Percentiles rank a stretch among this genome's conserved stretches.
phyloP scores from a whole-genome alignment of 345 rosid genomes.

The Limnanthes douglasii region DNA sequence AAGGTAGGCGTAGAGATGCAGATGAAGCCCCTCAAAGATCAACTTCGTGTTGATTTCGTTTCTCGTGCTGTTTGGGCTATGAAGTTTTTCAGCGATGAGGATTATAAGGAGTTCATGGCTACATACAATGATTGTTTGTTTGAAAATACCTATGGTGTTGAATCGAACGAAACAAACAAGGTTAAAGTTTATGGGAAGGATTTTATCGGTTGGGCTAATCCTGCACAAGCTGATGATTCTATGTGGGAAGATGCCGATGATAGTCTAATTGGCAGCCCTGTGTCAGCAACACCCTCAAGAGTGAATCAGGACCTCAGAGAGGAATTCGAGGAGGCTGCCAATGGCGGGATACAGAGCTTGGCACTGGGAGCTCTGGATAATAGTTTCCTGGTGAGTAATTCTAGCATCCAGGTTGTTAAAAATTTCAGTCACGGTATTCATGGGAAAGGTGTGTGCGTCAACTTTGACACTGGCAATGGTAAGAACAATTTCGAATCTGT shows the following conservation, averaged over 20 bases:
- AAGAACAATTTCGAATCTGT: constrained; percentile 17
- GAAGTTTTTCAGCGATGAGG: constrained; percentile 52
- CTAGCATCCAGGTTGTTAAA: constrained; percentile 90
- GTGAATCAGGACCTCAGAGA: constrained; percentile 60
- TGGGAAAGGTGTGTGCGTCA: constrained; percentile 86
- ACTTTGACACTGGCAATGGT: constrained; percentile 35
- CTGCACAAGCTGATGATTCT: constrained; percentile 91
- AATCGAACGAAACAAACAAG: constrained; percentile 63
- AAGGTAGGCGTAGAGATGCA: constrained; percentile 55
- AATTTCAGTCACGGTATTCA: constrained; percentile 87
- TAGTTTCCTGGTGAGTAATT: constrained; percentile 85
- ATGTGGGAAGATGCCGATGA: constrained; percentile 99
- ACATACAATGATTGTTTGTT: constrained; percentile 63
- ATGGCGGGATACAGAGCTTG: constrained; percentile 89
- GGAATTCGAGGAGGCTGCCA: constrained; percentile 85
- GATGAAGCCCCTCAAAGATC: constrained; percentile 54
- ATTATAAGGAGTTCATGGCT: constrained; percentile 26
- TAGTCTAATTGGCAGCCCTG: constrained; percentile 42
- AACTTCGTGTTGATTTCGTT: constrained; percentile 87
- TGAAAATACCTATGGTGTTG: constrained; percentile 80
- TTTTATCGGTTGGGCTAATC: constrained; percentile 80
- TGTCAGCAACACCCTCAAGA: constrained; percentile 37
- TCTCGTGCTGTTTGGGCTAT: constrained; percentile 85
- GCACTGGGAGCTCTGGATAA: constrained; percentile 94
- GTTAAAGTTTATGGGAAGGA: constrained; percentile 84